These are phyloP conservation scores for Apophysomyces sp. DNA, from an alignment of 371 early-diverging fungal species.

Conservation along the genomic window DNA sequence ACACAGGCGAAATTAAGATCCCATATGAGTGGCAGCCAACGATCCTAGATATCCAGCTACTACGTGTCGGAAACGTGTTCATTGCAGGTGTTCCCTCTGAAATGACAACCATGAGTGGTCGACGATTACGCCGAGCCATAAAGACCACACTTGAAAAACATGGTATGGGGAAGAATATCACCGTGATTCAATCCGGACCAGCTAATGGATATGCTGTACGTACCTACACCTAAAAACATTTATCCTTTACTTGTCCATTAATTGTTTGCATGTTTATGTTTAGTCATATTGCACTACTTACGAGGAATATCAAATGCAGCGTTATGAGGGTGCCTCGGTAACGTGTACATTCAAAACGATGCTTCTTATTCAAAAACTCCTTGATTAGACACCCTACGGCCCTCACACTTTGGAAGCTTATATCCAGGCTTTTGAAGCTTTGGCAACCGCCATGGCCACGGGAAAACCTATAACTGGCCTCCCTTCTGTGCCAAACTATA, in stretches of 20 bases:
- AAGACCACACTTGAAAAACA: conserved; percentile 37
- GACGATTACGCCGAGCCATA: conserved; percentile 50
- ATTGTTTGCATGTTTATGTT: conserved; percentile 20
- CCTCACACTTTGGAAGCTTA: conserved; percentile 63
- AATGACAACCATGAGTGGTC: conserved; percentile 70
- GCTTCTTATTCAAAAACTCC: neutral
- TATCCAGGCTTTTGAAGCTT: conserved; percentile 49
- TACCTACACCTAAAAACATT: neutral
- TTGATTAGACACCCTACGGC: conserved; percentile 57
- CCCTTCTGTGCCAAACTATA: conserved; percentile 33
- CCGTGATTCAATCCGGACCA: conserved; percentile 59
- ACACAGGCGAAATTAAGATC: conserved; percentile 56
- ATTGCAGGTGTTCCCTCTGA: conserved; percentile 62
- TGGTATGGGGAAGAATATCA: conserved; percentile 39
- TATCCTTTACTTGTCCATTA: neutral
- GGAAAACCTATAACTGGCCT: conserved; percentile 14
- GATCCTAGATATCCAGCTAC: conserved; percentile 54
- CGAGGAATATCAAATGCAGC: conserved; percentile 69
- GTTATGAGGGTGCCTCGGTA: conserved; percentile 69
- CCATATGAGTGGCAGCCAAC: conserved; percentile 61
- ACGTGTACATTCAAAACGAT: neutral
- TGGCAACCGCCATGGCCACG: conserved; percentile 47
- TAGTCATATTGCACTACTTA: conserved; percentile 62
- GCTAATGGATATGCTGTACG: conserved; percentile 50
- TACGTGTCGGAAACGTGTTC: conserved; percentile 55